Conservation (phyloP, 768 basidiomycete species). For the Naematelia encephala region DNA sequence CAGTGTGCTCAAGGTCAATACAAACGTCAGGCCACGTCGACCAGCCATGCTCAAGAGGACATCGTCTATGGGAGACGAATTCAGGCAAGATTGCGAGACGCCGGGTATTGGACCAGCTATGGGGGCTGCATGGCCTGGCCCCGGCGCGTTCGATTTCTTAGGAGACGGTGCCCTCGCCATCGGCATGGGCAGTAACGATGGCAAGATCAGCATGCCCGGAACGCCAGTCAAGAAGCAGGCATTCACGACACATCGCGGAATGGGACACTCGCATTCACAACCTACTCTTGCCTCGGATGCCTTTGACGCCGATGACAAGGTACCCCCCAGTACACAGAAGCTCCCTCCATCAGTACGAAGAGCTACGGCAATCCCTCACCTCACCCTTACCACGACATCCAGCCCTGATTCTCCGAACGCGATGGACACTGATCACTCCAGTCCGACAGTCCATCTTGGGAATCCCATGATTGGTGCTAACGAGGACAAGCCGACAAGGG, state of each 20-base stretch:
- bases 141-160: constrained; percentile 36
- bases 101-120: constrained; percentile 31
- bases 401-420: constrained; percentile 22
- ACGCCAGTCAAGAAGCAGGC: constrained; percentile 46
- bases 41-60: constrained; percentile 46
- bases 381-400: constrained; percentile 32
- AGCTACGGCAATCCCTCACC: constrained; percentile 14
- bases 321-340: constrained; percentile 13
- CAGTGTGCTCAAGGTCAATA: constrained; percentile 5
- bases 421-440: constrained; percentile 30
- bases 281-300: constrained; percentile 22
- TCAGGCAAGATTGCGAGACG: constrained; percentile 31
- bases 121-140: constrained; percentile 37
- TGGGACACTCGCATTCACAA: constrained; percentile 42
- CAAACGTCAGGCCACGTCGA: constrained; percentile 19
- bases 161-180: constrained; percentile 26
- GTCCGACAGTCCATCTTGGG: constrained; percentile 39
- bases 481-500: constrained; percentile 9
- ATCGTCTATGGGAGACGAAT: constrained; percentile 43
- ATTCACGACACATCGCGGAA: constrained; percentile 1
- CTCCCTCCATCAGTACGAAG: constrained; percentile 4
- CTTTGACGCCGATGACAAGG: background rate
- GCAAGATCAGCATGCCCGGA: constrained; percentile 46
- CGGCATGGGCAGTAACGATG: constrained; percentile 19
- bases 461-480: background rate